A percentile compares a stretch with the other conserved stretches of the same genome.
Conservation (phyloP, 2,329 filamentous ascomycete genomes). For the Sclerotinia minor region DNA sequence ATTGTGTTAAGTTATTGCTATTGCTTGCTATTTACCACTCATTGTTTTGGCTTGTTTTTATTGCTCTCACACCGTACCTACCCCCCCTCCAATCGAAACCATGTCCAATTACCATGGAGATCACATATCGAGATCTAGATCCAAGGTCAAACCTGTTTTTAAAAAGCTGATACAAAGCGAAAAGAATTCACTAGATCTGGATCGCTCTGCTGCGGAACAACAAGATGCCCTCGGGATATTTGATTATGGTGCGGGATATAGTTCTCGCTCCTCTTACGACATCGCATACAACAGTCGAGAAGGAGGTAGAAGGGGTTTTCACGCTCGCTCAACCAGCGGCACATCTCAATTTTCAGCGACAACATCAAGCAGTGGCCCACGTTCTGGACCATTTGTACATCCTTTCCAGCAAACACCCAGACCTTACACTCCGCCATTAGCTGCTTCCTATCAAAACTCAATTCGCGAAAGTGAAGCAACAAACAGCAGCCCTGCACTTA, state of each 20-base stretch:
- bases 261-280: slow-evolving; percentile 38
- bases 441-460: slow-evolving; percentile 55
- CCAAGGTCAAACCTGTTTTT: slow-evolving; percentile 56
- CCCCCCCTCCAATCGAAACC: slow-evolving; percentile 14
- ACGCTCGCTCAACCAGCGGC: slow-evolving; percentile 59
- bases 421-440: slow-evolving; percentile 58
- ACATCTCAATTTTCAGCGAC: slow-evolving; percentile 55
- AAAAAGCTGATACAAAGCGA: slow-evolving; percentile 56
- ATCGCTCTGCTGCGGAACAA: slow-evolving; percentile 60
- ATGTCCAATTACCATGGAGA: slow-evolving; percentile 38
- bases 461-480: slow-evolving; percentile 54
- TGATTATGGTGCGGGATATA: slow-evolving; percentile 37
- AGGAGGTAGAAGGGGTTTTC: slow-evolving; percentile 41
- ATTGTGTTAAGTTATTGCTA: slow-evolving; percentile 15
- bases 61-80: slow-evolving; percentile 17
- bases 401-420: slow-evolving; percentile 65
- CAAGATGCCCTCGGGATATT: slow-evolving; percentile 47
- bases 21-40: slow-evolving; percentile 1
- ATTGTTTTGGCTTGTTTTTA: slow-evolving; percentile 4
- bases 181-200: slow-evolving; percentile 63
- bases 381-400: slow-evolving; percentile 54
- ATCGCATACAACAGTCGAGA: slow-evolving; percentile 30
- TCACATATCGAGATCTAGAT: slow-evolving; percentile 34
- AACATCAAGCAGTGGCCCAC: slow-evolving; percentile 52
- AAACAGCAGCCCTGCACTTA: slow-evolving; percentile 42